Conservation (phyloP, 768 basidiomycete genomes). For the Amyloporia xantha region DNA sequence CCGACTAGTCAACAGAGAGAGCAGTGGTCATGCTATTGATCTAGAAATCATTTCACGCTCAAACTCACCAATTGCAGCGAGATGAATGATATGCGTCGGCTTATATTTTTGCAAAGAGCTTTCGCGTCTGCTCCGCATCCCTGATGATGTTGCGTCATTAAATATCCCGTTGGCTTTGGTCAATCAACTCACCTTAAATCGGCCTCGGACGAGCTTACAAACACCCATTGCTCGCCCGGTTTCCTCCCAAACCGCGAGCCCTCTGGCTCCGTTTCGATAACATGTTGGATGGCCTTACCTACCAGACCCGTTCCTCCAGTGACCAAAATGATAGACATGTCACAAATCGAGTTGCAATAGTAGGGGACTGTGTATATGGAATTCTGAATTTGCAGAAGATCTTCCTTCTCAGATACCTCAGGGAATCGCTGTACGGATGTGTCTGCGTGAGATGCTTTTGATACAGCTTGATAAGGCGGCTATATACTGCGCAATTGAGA, state of each 20-base stretch:
- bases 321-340: conserved; percentile 55
- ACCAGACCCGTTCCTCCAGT: conserved; percentile 86
- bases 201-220: conserved; percentile 69
- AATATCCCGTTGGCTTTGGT: not conserved
- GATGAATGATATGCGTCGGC: conserved; percentile 94
- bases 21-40: not conserved
- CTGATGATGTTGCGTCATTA: conserved; percentile 31
- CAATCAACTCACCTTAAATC: conserved; percentile 64
- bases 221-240: conserved; percentile 81
- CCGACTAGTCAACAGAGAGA: conserved; percentile 51
- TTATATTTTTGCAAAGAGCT: conserved; percentile 85
- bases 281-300: conserved; percentile 70
- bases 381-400: no score
- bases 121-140: conserved; percentile 59
- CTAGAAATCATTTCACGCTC: not conserved
- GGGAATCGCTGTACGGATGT: no score
- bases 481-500: no score
- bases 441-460: no score
- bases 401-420: no score
- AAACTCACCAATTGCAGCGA: conserved; percentile 81
- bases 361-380: not conserved
- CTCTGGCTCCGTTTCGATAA: conserved; percentile 71
- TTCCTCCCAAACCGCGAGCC: conserved; percentile 75
- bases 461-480: no score
- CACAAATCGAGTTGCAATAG: not conserved